Base-by-base conservation (phyloP, 305 asterid species). In the Fraxinus angustifolia region DNA sequence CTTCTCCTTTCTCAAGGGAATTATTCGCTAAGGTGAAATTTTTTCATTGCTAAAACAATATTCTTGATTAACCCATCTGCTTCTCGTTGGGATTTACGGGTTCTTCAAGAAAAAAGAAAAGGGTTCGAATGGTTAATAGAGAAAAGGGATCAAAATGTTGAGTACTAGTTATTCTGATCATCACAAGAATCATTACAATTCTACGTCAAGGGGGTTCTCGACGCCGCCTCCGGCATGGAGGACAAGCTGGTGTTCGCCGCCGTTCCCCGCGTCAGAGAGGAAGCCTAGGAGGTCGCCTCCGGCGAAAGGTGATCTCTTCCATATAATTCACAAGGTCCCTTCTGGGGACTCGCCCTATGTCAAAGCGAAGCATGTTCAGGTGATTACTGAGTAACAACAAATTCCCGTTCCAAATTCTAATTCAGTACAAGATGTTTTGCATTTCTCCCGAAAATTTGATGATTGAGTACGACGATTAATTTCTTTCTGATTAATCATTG, bases 361-460 rank as follows among this genome's bases (percentile, higher is more conserved):
- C 38, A 87, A 89, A 81, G 99, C 99, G 33, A 96, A 96, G 79
- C 95, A 86, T 72, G 98, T 89, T 72, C 99, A 96, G 97, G 99
- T 95, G 19, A 50, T 73, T 73, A 30, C 33, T 12, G 2, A n/a
- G 70, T 72, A 4, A n/a, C 65, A 12, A 26, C 58, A 35, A 78
- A 50, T 62, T 5, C 14, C 7, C 23, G 62, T 74, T 8, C 53
- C 28, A n/a, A 5, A 65, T 19, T n/a, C 35, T 10, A 73, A 31
- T 1, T n/a, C 7, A 19, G 8, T 33, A 23, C 23, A 3, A 1
- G 53, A 7, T 38, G 53, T 23, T 28, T 73, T 70, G n/a, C 23
- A 33, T 48, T 12, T 75, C 16, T 58, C 30, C 11, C 2, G 12
- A 60, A 60, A 60, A 4, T 60, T 60, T 21, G 31, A 60, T 60